A percentile compares a stretch with the other conserved stretches of the same genome.
These are phyloP conservation scores for Macrotyloma uniflorum DNA, from an alignment of 306 rosid genomes.

Conservation along the genomic window DNA sequence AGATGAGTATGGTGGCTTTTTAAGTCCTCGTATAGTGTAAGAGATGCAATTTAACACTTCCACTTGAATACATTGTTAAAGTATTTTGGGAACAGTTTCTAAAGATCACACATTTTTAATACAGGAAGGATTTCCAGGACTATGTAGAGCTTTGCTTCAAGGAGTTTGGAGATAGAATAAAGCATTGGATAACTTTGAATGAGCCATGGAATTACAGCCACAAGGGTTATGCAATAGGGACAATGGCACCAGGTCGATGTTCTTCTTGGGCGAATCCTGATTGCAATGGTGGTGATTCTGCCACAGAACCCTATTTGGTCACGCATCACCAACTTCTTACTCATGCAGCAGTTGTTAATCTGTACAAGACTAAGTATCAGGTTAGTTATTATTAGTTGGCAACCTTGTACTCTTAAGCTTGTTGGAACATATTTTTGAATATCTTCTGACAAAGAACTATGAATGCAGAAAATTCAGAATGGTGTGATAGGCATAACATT, in stretches of 20 bases:
- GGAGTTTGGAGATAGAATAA: conserved; percentile 63
- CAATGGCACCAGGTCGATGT: conserved; percentile 35
- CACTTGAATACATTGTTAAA: background rate
- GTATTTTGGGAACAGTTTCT: background rate
- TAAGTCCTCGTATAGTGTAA: conserved; percentile 48
- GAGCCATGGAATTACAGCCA: conserved; percentile 46
- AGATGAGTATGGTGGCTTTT: conserved; percentile 67
- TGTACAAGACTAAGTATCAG: conserved; percentile 54
- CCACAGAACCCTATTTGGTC: conserved; percentile 26
- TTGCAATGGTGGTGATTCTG: conserved; percentile 39
- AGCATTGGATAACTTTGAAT: conserved; percentile 67
- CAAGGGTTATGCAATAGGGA: conserved; percentile 42
- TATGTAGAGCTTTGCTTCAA: conserved; percentile 58
- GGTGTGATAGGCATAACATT: conserved; percentile 62
- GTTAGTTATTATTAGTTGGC: conserved; percentile 3
- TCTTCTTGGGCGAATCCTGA: conserved; percentile 12
- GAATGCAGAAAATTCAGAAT: conserved; percentile 45
- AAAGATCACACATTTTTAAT: background rate
- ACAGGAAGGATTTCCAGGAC: conserved; percentile 38
- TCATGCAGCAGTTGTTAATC: conserved; percentile 23
- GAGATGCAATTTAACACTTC: background rate
- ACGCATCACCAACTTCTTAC: conserved; percentile 36
- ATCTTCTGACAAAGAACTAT: background rate
- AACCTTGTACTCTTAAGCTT: background rate
- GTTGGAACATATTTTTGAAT: background rate